Conservation (phyloP, 306 rosid species). For the Rubus parviflorus region DNA sequence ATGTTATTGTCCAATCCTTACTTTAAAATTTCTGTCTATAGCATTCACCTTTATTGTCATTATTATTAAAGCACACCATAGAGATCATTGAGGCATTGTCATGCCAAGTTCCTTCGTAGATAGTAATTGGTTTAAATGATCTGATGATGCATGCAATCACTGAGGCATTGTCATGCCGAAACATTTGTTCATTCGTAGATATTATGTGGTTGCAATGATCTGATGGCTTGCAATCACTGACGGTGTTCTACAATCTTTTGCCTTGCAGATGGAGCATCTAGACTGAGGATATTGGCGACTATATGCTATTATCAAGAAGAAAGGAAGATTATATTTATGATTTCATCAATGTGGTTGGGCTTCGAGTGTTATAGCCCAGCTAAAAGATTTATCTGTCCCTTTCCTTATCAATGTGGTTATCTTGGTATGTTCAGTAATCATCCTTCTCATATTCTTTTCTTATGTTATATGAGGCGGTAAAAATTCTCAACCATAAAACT, state of each 20-base stretch:
- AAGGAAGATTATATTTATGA: too few relatives aligned
- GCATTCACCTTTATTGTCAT: neutral
- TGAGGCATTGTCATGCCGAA: neutral
- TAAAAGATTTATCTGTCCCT: too few relatives aligned
- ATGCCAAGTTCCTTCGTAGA: neutral
- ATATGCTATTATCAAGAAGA: neutral
- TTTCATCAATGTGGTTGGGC: too few relatives aligned
- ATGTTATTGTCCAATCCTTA: constrained; percentile 21
- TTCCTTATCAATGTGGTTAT: too few relatives aligned
- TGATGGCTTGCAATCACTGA: neutral
- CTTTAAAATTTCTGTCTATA: constrained; percentile 3
- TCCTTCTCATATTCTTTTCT: too few relatives aligned
- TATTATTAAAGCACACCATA: neutral
- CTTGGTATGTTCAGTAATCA: too few relatives aligned
- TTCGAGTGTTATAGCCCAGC: too few relatives aligned
- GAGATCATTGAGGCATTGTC: neutral
- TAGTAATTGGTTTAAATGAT: too few relatives aligned
- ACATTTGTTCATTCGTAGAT: neutral
- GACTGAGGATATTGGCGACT: neutral
- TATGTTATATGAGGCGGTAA: too few relatives aligned
- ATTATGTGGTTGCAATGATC: neutral
- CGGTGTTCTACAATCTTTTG: neutral
- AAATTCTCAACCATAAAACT: too few relatives aligned
- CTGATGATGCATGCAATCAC: too few relatives aligned
- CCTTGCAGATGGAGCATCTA: constrained; percentile 22